These are phyloP conservation scores for Pythium utonaiense DNA, from an alignment of 352 stramenopile species.

Conservation along the genomic window DNA sequence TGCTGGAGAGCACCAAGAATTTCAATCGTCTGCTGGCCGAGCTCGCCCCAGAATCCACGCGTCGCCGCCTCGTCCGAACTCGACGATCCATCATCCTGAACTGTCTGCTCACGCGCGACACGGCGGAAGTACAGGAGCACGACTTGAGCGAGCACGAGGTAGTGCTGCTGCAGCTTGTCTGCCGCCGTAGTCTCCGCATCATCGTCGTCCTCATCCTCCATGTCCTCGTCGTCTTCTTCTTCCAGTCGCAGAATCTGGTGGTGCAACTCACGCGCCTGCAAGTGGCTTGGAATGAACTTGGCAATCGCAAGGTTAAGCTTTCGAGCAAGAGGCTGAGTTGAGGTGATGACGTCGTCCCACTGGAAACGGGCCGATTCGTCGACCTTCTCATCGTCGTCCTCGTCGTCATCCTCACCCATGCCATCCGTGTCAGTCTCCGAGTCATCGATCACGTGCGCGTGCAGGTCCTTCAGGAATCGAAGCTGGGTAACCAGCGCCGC, in stretches of 20 bases:
- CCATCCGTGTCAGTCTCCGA: conserved; percentile 71
- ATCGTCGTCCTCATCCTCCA: conserved; percentile 29
- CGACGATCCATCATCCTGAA: conserved; percentile 33
- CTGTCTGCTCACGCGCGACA: conserved; percentile 62
- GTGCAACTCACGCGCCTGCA: conserved; percentile 66
- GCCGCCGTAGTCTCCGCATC: conserved; percentile 14
- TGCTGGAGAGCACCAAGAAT: conserved; percentile 77
- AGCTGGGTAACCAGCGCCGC: conserved; percentile 55
- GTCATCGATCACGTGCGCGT: conserved; percentile 66
- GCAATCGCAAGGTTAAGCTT: conserved; percentile 59
- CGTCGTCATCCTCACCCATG: conserved; percentile 60
- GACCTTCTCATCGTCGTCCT: conserved; percentile 34
- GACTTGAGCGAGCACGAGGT: conserved; percentile 73
- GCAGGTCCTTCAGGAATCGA: conserved; percentile 54
- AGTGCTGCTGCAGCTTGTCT: conserved; percentile 68
- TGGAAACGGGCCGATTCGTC: conserved; percentile 44
- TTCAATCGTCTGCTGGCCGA: conserved; percentile 63
- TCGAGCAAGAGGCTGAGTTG: conserved; percentile 41
- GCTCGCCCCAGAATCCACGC: conserved; percentile 48
- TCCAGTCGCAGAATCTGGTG: conserved; percentile 62
- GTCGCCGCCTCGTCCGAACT: conserved; percentile 16
- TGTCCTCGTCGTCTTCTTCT: conserved; percentile 34
- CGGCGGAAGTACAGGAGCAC: conserved; percentile 82
- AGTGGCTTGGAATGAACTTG: conserved; percentile 63
- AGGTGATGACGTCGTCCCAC: conserved; percentile 30